A percentile compares a stretch with the other conserved stretches of the same genome.
Evolutionary conservation across 2,329 filamentous ascomycete species (phyloP).

Genomic region (Elsinoe arachidis): DNA sequence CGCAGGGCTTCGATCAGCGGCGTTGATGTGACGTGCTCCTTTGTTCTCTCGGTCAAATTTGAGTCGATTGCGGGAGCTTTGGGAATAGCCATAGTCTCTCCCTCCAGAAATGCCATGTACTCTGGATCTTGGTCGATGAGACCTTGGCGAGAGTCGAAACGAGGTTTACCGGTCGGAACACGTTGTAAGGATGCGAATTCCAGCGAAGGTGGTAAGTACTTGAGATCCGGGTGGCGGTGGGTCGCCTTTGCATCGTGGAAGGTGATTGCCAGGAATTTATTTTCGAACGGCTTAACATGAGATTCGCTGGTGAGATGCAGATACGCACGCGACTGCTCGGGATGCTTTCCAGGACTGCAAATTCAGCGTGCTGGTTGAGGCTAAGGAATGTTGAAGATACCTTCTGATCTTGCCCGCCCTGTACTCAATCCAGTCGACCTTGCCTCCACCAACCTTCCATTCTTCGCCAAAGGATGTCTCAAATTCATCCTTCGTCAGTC

Average conservation of each 20-base stretch:
- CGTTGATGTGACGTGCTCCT: constrained; percentile 61
- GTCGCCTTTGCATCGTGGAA: constrained; percentile 81
- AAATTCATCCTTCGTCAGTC: constrained; percentile 73
- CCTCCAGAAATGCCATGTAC: constrained; percentile 87
- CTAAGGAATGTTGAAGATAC: constrained; percentile 24
- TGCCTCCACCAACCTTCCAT: constrained; percentile 73
- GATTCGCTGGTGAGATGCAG: constrained; percentile 68
- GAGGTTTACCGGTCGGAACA: constrained; percentile 63
- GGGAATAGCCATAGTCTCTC: constrained; percentile 64
- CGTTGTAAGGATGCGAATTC: constrained; percentile 81
- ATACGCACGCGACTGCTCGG: constrained; percentile 71
- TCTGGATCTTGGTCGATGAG: constrained; percentile 95
- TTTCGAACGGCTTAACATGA: constrained; percentile 58
- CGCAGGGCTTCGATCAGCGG: constrained; percentile 83
- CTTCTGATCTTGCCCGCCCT: constrained; percentile 69
- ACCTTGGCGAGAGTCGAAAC: constrained; percentile 76
- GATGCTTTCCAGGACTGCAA: constrained; percentile 70
- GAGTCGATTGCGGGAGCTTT: constrained; percentile 46
- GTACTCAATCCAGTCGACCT: constrained; percentile 75
- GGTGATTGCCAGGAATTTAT: constrained; percentile 56
- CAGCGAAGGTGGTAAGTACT: constrained; percentile 63
- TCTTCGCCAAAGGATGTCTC: constrained; percentile 61
- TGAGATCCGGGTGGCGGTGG: constrained; percentile 59
- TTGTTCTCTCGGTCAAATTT: constrained; percentile 36
- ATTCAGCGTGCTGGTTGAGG: constrained; percentile 6